A percentile compares a stretch with the other conserved stretches of the same genome.
phyloP scores from a whole-genome alignment of 768 basidiomycete genomes.

The Thelephora ganbajun region DNA sequence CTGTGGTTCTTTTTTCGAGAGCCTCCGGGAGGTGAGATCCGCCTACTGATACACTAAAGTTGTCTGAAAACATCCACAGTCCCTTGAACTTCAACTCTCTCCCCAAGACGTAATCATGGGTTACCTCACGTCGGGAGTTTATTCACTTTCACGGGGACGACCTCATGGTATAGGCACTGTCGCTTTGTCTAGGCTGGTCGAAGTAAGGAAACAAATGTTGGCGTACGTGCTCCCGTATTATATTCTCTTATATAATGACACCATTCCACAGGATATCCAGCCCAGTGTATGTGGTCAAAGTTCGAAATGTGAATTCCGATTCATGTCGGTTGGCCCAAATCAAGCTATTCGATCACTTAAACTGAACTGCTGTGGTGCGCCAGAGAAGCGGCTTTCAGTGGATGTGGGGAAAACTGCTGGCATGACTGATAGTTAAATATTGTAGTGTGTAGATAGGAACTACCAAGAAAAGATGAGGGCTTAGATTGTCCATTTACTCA shows the following conservation, averaged over 20 bases:
- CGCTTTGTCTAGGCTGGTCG: conserved; percentile 36
- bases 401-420: background rate
- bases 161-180: conserved; percentile 72
- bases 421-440: conserved; percentile 2
- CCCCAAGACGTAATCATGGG: conserved; percentile 46
- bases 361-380: conserved; percentile 5
- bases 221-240: conserved; percentile 15
- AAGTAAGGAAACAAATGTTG: conserved; percentile 35
- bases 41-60: too few relatives aligned
- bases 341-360: conserved; percentile 20
- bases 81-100: too few relatives aligned
- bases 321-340: conserved; percentile 38
- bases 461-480: background rate
- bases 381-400: background rate
- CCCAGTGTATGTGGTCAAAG: conserved; percentile 31
- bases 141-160: conserved; percentile 63
- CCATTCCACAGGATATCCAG: conserved; percentile 1
- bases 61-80: too few relatives aligned
- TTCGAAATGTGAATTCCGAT: conserved; percentile 46
- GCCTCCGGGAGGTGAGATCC: too few relatives aligned
- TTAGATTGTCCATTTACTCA: conserved; percentile 61
- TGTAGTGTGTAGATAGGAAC: background rate
- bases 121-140: conserved; percentile 73
- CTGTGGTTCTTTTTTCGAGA: too few relatives aligned
- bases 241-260: background rate